phyloP scores from a whole-genome alignment of 495 filamentous ascomycete species.

The Talaromyces proteolyticus region DNA sequence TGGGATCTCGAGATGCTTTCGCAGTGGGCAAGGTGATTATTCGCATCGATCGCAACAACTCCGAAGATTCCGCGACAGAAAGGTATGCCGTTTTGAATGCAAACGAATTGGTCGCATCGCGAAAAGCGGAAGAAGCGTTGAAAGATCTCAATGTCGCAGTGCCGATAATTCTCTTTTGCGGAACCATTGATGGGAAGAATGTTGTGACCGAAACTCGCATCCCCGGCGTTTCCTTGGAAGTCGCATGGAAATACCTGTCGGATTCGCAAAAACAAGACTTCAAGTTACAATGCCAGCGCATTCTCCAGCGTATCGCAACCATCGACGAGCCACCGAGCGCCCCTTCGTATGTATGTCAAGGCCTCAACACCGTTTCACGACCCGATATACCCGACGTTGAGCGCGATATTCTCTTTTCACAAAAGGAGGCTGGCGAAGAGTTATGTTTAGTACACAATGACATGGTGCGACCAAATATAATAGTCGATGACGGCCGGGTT shows the following conservation, averaged over 20 bases:
- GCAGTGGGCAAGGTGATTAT: constrained; percentile 35
- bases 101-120: constrained; percentile 32
- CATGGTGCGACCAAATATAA: constrained; percentile 30
- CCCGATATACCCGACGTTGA: constrained; percentile 20
- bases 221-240: constrained; percentile 38
- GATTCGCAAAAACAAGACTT: constrained; percentile 23
- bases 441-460: constrained; percentile 32
- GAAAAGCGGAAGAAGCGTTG: constrained; percentile 30
- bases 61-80: constrained; percentile 17
- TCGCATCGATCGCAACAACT: constrained; percentile 27
- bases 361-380: constrained; percentile 25
- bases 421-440: constrained; percentile 17
- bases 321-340: constrained; percentile 18
- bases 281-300: constrained; percentile 31
- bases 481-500: constrained; percentile 29
- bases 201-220: constrained; percentile 36
- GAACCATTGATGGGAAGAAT: constrained; percentile 33
- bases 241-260: constrained; percentile 35
- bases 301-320: constrained; percentile 21
- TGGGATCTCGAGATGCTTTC: constrained; percentile 27
- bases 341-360: constrained; percentile 32
- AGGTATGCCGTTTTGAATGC: constrained; percentile 55
- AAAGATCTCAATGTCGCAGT: constrained; percentile 27
- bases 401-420: constrained; percentile 26
- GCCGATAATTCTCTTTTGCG: constrained; percentile 34